Evolutionary conservation across 129 eudicot genomes (phyloP), one percentile per base, ranked within the genome.

Genomic region (Centrapalus pauciflorus): DNA sequence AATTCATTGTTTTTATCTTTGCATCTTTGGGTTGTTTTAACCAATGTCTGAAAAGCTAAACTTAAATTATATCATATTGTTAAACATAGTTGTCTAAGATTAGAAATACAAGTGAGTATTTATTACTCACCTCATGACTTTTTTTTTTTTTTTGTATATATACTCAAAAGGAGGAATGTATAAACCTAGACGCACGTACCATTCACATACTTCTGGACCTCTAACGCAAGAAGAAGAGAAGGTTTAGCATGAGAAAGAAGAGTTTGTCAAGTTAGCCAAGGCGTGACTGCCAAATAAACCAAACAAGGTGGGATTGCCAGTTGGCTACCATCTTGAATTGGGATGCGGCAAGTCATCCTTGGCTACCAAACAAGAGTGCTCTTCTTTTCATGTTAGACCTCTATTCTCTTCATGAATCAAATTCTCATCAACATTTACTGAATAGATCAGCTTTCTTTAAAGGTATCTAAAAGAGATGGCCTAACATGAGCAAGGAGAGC

Each of bases 311-410:
- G 35, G 1, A 9, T 46, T 12, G 2, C n/a, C n/a, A n/a, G 17
- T 57, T 30, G 33, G 33, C 45, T 12, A 50, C 72, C 72, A 19
- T 61, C 48, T 49, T 66, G 24, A 50, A 66, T 49, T 62, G 34
- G 72, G 17, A 29, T 49, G 48, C 37, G 73, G 77, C 74, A 77
- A 77, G 73, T 71, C 77, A 77, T 71, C 73, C 73, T 77, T 70
- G 77, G 77, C 77, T 77, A 55, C 76, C 77, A 32, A 56, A 55
- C 55, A 37, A 37, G 46, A 46, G 19, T 19, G 43, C 8, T 66
- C 19, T 66, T 66, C 43, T 66, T 8, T 30, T 66, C 71, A 66
- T 48, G 60, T 19, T 28, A 49, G 32, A 65, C 29, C 71, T 29
- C 45, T 17, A 32, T 19, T 49, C 71, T 26, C 25, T n/a, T 48